These are phyloP conservation scores for Eimeria zaria DNA, from an alignment of 169 alveolate genomes.

Conservation along the genomic window DNA sequence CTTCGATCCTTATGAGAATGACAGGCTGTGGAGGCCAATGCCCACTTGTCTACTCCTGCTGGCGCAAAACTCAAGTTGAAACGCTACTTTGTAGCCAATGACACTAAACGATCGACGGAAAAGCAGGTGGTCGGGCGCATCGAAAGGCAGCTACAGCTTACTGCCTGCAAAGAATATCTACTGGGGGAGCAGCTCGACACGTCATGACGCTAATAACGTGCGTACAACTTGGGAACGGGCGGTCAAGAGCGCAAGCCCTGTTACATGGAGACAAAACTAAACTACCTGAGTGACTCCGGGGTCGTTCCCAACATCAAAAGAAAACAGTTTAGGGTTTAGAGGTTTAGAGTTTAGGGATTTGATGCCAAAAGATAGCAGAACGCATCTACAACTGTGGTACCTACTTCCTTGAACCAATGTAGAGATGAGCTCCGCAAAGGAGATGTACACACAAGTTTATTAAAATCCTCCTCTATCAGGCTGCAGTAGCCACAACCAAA, in stretches of 20 bases:
- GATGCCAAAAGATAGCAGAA: background rate
- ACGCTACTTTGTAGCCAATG: background rate
- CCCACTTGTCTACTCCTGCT: background rate
- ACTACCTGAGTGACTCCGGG: too few species aligned
- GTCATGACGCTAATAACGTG: background rate
- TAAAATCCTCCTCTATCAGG: background rate
- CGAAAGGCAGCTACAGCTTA: background rate
- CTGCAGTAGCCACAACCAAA: background rate
- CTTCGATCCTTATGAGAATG: background rate
- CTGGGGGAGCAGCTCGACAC: background rate
- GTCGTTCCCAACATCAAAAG: too few species aligned
- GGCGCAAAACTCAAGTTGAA: background rate
- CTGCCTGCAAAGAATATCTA: background rate
- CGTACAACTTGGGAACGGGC: background rate
- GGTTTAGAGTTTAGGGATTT: too few species aligned
- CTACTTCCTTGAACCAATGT: background rate
- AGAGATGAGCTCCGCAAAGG: background rate
- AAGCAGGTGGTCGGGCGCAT: background rate
- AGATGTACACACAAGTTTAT: background rate
- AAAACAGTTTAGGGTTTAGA: too few species aligned
- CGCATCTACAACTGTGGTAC: background rate
- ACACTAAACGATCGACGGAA: background rate
- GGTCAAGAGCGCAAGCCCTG: background rate
- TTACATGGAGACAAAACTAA: background rate
- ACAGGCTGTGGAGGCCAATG: background rate